A percentile compares a stretch with the other conserved stretches of the same genome.
phyloP scores from a whole-genome alignment of 2,329 filamentous ascomycete genomes.

The Leptographium galeiforme region DNA sequence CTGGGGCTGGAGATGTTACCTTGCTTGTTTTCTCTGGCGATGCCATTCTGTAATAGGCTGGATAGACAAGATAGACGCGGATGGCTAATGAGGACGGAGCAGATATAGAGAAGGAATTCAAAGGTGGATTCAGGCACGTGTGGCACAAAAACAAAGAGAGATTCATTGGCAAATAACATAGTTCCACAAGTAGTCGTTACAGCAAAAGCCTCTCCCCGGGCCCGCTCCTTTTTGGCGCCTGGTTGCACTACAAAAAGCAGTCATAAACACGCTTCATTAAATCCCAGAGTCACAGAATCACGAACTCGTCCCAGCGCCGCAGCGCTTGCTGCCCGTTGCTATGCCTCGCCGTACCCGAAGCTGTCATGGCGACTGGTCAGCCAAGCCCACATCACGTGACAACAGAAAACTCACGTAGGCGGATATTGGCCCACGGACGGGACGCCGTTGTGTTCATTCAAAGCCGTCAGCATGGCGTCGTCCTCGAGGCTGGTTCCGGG shows the following conservation, averaged over 20 bases:
- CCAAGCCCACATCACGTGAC: neutral
- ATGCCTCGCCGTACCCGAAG: constrained; percentile 8
- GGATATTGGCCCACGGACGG: constrained; percentile 24
- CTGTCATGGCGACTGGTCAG: neutral
- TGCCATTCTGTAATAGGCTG: neutral
- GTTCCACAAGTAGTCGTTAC: no score
- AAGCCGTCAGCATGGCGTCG: constrained; percentile 31
- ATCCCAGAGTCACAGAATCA: no score
- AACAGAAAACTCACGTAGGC: constrained; percentile 25
- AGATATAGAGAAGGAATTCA: no score
- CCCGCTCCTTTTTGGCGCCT: no score
- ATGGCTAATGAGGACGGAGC: neutral
- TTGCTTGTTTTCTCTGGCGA: neutral
- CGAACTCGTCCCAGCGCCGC: no score
- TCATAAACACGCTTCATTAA: neutral
- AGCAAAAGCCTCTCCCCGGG: no score
- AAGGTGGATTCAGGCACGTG: no score
- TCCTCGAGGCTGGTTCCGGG: constrained; percentile 28
- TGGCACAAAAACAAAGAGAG: no score
- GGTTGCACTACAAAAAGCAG: no score
- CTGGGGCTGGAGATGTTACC: neutral
- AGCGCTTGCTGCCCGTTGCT: neutral
- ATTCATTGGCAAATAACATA: no score
- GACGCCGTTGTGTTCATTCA: constrained; percentile 29
- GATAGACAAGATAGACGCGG: neutral